phyloP scores from a whole-genome alignment of 1,284 basidiomycete species.

The Moesziomyces globuligerus region DNA sequence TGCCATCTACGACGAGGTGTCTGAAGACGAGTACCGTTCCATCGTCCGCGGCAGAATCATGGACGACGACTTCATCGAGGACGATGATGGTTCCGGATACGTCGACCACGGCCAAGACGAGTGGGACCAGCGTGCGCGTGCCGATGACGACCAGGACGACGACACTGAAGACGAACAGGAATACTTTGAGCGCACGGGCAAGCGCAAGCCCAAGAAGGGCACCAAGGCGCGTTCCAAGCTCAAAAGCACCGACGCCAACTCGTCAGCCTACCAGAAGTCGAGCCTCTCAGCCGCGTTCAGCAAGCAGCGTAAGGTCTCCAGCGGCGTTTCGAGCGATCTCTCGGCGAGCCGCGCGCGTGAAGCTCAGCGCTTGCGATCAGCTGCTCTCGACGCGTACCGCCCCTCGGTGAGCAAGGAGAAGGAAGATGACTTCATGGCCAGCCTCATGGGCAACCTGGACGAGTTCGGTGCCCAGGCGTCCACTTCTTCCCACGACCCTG shows the following conservation, averaged over 20 bases:
- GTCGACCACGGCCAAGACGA: conserved; percentile 96
- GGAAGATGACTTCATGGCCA: conserved; percentile 66
- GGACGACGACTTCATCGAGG: conserved; percentile 87
- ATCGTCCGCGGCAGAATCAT: conserved; percentile 88
- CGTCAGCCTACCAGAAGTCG: conserved; percentile 33
- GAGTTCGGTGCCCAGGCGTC: conserved; percentile 35
- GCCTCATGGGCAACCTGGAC: conserved; percentile 60
- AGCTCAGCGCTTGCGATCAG: conserved; percentile 26
- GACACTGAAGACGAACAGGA: conserved; percentile 63
- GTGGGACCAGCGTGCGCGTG: conserved; percentile 71
- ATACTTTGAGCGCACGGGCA: conserved; percentile 64
- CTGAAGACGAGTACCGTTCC: conserved; percentile 86
- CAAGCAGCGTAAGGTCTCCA: conserved; percentile 31
- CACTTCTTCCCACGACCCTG: conserved; percentile 41
- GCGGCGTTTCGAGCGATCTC: conserved; percentile 15
- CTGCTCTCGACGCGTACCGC: conserved; percentile 44
- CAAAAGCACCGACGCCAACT: conserved; percentile 9
- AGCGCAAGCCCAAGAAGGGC: conserved; percentile 61
- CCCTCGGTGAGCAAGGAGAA: conserved; percentile 58
- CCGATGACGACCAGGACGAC: conserved; percentile 69
- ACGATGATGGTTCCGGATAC: conserved; percentile 92
- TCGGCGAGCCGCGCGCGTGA: conserved; percentile 30
- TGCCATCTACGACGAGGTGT: conserved; percentile 87
- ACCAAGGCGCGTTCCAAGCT: conserved; percentile 43
- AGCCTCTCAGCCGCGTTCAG: conserved; percentile 43